Evolutionary conservation across 305 asterid species (phyloP).

Genomic region (Fraxinus albicans): DNA sequence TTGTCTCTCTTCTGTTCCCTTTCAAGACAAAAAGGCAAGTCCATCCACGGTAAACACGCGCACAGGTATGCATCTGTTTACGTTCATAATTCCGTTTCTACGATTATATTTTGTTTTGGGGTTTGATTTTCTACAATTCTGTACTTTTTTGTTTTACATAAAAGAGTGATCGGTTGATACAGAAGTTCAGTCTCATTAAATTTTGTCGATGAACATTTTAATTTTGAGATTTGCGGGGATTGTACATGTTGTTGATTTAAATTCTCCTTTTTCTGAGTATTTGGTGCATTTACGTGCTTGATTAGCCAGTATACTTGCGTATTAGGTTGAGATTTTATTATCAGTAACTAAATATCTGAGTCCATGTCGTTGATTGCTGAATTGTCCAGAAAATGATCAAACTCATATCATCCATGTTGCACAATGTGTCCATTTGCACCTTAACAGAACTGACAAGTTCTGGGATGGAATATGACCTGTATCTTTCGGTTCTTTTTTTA

Average conservation of each 20-base stretch:
- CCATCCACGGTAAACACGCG: constrained; percentile 7
- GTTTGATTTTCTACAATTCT: constrained; percentile 6
- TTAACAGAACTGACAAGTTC: constrained; percentile 20
- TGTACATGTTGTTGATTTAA: constrained; percentile 10
- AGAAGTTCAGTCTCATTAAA: constrained; percentile 19
- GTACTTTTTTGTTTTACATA: constrained; percentile 5
- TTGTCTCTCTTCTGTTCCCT: constrained; percentile 11
- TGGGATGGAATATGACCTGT: neutral
- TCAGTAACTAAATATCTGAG: constrained; percentile 5
- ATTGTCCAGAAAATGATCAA: neutral
- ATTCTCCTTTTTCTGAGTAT: constrained; percentile 4
- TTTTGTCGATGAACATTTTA: constrained; percentile 2
- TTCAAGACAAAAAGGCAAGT: constrained; percentile 28
- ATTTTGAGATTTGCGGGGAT: constrained; percentile 15
- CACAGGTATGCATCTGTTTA: neutral
- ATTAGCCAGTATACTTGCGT: constrained; percentile 16
- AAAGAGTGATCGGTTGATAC: constrained; percentile 29
- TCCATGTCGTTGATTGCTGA: constrained; percentile 4
- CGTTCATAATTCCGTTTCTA: neutral
- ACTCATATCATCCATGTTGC: constrained; percentile 19
- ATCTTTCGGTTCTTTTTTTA: neutral
- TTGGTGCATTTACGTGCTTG: constrained; percentile 18
- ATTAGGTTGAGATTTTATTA: constrained; percentile 13
- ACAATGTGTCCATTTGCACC: constrained; percentile 7
- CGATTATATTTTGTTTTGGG: constrained; percentile 3